Base-by-base conservation (phyloP, 2,329 filamentous ascomycete genomes). In the Drechslerella coelobrocha region DNA sequence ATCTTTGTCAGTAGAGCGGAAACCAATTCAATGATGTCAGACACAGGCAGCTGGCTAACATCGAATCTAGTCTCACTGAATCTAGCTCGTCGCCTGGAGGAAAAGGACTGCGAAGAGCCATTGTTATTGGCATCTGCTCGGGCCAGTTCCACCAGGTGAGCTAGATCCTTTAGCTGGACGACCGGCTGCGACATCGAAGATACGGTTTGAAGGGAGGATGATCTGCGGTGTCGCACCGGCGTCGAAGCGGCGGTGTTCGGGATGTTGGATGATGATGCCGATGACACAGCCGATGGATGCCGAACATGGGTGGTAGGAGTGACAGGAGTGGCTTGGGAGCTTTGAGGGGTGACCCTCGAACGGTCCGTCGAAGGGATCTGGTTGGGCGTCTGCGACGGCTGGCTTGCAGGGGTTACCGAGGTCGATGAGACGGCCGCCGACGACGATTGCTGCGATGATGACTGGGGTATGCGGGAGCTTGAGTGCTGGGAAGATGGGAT, bases 1-100 rank as follows among this genome's bases (percentile, higher is more conserved):
- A 99, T 99, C 79, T 97, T 97, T 62, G 93, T 96, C 72, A 99
- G 83, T 23, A 99, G 84, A 5, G 92, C 94, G 2, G 94, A 94
- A 2, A 99, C 94, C 94, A 99, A 97, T 79, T 97, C 93, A 78
- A 99, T 99, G 75, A 99, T 91, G 77, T 99, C 93, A 74, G 89
- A 87, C 61, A 97, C 95, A 56, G 94, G 94, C 93, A 99, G 97
- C 57, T 87, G 90, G 80, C 92, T 97, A 76, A 99, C 97, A 79
- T 97, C 94, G 78, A 96, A 99, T 78, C 88, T 85, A 61, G 84
- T 84, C 57, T 83, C 65, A 75, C 56, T 78, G 72, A 78, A 68
- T 39, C 72, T 72, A 45, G 68, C 47, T n/a, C 68, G 61, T 45
- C 55, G 31, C 41, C 66, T 73, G 37, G 72, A 43, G 43, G 72